phyloP scores from a whole-genome alignment of 1,139 yeast genomes.

The Candida mesenterica region DNA sequence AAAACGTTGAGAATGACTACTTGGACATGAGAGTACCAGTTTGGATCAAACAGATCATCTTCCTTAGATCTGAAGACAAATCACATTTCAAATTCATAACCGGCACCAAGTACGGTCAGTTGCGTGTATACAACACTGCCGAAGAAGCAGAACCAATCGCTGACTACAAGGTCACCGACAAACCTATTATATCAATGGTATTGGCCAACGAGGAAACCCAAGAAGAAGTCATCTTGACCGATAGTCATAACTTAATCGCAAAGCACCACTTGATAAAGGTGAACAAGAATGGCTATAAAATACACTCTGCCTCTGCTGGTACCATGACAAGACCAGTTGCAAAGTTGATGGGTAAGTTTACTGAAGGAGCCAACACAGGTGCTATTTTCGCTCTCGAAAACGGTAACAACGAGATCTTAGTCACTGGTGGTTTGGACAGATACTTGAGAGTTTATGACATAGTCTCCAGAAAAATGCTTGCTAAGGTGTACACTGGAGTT shows the following conservation, averaged over 20 bases:
- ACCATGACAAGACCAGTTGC: conserved; percentile 37
- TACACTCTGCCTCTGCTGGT: conserved; percentile 47
- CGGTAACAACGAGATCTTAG: conserved; percentile 33
- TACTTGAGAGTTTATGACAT: conserved; percentile 76
- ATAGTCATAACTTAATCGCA: conserved; percentile 54
- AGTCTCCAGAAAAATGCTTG: conserved; percentile 54
- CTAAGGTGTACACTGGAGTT: conserved; percentile 74
- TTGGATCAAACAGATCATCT: conserved; percentile 55
- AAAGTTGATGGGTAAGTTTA: conserved; percentile 41
- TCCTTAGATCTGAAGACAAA: conserved; percentile 31
- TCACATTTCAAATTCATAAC: conserved; percentile 51
- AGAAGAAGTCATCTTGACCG: conserved; percentile 51
- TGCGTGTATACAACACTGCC: conserved; percentile 59
- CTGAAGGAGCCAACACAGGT: conserved; percentile 47
- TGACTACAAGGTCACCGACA: conserved; percentile 48
- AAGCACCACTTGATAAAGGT: conserved; percentile 45
- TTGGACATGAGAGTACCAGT: conserved; percentile 66
- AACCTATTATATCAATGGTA: conserved; percentile 43
- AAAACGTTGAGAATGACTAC: conserved; percentile 66
- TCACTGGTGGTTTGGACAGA: conserved; percentile 82
- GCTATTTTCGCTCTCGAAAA: conserved; percentile 32
- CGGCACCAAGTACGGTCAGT: conserved; percentile 68
- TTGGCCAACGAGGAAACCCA: conserved; percentile 29
- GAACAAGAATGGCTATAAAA: conserved; percentile 37
- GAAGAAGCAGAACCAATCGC: conserved; percentile 59